Base-by-base conservation (phyloP, 2,329 filamentous ascomycete species). In the Lasiodiplodia gonubiensis region DNA sequence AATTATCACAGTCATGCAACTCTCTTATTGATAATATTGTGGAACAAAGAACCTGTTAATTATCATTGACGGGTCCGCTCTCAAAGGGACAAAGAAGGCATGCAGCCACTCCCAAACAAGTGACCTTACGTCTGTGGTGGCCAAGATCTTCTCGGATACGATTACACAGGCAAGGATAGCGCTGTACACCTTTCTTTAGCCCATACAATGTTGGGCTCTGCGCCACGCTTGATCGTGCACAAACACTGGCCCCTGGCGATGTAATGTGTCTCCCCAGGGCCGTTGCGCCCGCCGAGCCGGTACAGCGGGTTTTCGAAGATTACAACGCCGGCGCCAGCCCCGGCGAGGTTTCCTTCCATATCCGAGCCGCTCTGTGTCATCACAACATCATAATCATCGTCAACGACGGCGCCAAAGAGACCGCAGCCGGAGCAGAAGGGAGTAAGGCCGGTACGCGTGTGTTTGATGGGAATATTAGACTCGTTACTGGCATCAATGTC, bases 311-410 rank as follows among this genome's bases (percentile, higher is more conserved):
- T 61, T 30, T 49, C 42, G 27, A 63, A 63, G n/a, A 11, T 11
- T 5, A 63, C 27, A 2, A 18, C 6, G 14, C 59, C 59, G 6
- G 18, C 4, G 7, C 59, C 59, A 8, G 59, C 30, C 3, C 46
- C 59, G 16, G 59, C 59, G n/a, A 35, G 27, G 25, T 51, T 51
- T 5, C 59, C 59, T 12, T 51, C 59, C 3, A 30, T 51, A 4
- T 30, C 18, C n/a, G 46, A 46, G 46, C 59, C 59, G 3, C 42
- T 63, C 59, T 51, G 59, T 3, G 5, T 27, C 61, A 64, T 64
- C 25, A 64, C 61, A 6, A 54, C 21, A 7, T 64, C 61, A 4
- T 30, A 6, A 1, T 53, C 49, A 1, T 53, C 49, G 11, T 64
- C 61, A 14, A 33, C 14, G 2, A 64, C 35, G 25, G n/a, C n/a